These are phyloP conservation scores for Wickerhamiella kurtzmanii DNA, from an alignment of 805 yeast species.

Conservation along the genomic window DNA sequence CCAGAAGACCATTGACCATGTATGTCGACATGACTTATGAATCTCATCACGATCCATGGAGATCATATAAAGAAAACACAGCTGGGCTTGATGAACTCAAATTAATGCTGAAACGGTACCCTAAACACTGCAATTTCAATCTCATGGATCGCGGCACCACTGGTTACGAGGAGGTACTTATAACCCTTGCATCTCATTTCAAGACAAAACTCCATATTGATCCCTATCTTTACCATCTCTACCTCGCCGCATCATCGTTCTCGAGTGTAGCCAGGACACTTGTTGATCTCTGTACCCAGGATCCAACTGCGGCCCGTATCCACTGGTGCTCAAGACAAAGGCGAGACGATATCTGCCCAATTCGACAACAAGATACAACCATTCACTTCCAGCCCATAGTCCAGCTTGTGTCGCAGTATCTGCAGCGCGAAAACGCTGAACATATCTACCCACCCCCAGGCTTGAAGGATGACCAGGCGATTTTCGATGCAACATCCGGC, in stretches of 20 bases:
- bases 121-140: slow-evolving; percentile 30
- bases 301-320: slow-evolving; percentile 11
- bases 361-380: slow-evolving; percentile 7
- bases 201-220: slow-evolving; percentile 25
- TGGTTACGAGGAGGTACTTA: slow-evolving; percentile 46
- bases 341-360: slow-evolving; percentile 10
- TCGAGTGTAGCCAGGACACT: slow-evolving; percentile 15
- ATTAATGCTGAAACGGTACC: slow-evolving; percentile 31
- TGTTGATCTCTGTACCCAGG: slow-evolving; percentile 12
- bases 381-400: slow-evolving; percentile 16
- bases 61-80: slow-evolving; percentile 31
- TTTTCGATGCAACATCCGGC: not conserved
- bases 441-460: slow-evolving; percentile 1
- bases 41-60: slow-evolving; percentile 36
- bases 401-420: not conserved
- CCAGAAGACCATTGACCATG: slow-evolving; percentile 30
- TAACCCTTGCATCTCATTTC: slow-evolving; percentile 24
- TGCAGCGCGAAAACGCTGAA: not conserved
- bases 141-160: slow-evolving; percentile 29
- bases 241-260: slow-evolving; percentile 16
- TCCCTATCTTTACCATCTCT: slow-evolving; percentile 19
- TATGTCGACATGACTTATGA: slow-evolving; percentile 46
- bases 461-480: not conserved
- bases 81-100: slow-evolving; percentile 30
- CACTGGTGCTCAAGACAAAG: slow-evolving; percentile 18